These are phyloP conservation scores for Ploettnerulaceae sp. DNA, from an alignment of 2,329 filamentous ascomycete species.

Conservation along the genomic window DNA sequence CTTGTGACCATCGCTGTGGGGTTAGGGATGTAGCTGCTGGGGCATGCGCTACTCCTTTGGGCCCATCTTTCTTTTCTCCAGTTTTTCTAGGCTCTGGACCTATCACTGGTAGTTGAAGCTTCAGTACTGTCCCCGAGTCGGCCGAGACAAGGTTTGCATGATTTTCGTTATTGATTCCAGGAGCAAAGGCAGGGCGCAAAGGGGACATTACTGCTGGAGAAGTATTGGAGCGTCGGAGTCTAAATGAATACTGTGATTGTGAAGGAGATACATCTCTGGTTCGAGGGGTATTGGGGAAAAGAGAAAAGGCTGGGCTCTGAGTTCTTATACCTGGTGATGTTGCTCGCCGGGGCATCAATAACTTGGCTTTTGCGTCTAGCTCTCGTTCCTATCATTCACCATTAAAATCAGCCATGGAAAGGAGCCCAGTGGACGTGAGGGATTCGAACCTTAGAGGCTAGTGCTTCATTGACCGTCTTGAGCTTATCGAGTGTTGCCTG, in stretches of 20 bases:
- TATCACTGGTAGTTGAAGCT: neutral
- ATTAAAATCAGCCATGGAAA: slow-evolving; percentile 20
- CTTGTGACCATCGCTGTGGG: slow-evolving; percentile 21
- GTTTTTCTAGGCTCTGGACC: neutral
- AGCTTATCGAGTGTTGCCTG: slow-evolving; percentile 56
- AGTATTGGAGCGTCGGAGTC: slow-evolving; percentile 47
- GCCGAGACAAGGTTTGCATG: slow-evolving; percentile 22
- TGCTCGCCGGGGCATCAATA: slow-evolving; percentile 38
- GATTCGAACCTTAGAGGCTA: slow-evolving; percentile 35
- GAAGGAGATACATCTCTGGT: slow-evolving; percentile 15
- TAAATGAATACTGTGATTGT: slow-evolving; percentile 3
- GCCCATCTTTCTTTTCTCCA: neutral
- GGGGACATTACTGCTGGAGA: slow-evolving; percentile 49
- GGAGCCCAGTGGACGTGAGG: slow-evolving; percentile 12
- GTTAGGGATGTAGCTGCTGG: slow-evolving; percentile 5
- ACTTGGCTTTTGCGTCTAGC: slow-evolving; percentile 23
- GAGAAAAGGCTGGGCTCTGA: slow-evolving; percentile 42
- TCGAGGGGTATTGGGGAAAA: slow-evolving; percentile 33
- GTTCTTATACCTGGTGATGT: slow-evolving; percentile 44
- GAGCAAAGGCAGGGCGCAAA: slow-evolving; percentile 34
- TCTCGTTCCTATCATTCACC: slow-evolving; percentile 36
- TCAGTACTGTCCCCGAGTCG: neutral
- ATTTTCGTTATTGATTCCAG: slow-evolving; percentile 17
- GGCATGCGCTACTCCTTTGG: neutral
- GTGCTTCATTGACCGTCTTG: slow-evolving; percentile 46